Base-by-base conservation (phyloP, 805 yeast genomes). In the Schwanniomyces sp. region DNA sequence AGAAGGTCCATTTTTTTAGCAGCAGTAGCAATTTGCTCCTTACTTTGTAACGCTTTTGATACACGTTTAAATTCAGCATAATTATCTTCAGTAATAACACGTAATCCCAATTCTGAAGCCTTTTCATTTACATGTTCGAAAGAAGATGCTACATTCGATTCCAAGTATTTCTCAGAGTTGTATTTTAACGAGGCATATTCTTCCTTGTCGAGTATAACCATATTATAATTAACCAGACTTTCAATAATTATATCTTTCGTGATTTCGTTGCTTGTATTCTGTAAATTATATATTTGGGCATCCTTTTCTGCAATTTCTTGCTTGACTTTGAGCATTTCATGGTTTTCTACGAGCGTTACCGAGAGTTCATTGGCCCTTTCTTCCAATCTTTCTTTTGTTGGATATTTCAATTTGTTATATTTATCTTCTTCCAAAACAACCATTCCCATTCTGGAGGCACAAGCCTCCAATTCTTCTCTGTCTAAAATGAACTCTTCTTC, bases 1-100 rank as follows among this genome's bases (percentile, higher is more conserved):
- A 85, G 57, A 42, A 78, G 56, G 2, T 84, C 85, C 43, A 69
- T 60, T 11, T 66, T 57, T 43, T 66, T 71, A 4, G 85, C 86
- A 6, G 64, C 64, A 0, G 53, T 59, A 7, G 61, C 56, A 10
- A 85, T 48, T 21, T 63, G 48, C 3, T 49, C 49, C 40, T 59
- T 40, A 51, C 62, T 60, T 41, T 48, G 52, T 16, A 75, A 53
- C 2, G 59, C 58, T 21, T 25, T 30, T 17, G 32, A n/a, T 18
- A 34, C 10, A 17, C 43, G 44, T 16, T 46, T 17, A 2, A 51
- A 49, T 24, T 43, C 39, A 5, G 44, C 45, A 27, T 51, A 42
- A 14, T 52, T 54, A 10, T 43, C 42, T 24, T 54, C 50, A 4
- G 54, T 47, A 16, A 55, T 42, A 16, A 53, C 26, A 8, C 42